Evolutionary conservation across 2,329 filamentous ascomycete species (phyloP).

Genomic region (Tolypocladium pustulatum): DNA sequence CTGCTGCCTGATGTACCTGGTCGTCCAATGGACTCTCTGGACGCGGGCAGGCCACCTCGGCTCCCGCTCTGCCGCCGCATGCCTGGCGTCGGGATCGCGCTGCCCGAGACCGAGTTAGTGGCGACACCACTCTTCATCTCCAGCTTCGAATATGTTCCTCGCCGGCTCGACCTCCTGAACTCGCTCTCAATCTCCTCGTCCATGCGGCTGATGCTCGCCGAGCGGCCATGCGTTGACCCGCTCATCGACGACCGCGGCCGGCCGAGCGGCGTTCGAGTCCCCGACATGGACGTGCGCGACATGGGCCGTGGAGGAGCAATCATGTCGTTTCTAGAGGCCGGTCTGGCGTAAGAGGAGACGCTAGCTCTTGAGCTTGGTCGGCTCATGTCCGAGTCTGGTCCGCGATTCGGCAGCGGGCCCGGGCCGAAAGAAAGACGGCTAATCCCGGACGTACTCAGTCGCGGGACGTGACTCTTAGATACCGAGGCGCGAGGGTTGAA

Average conservation of each 20-base stretch:
- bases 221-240: constrained; percentile 49
- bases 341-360: constrained; percentile 42
- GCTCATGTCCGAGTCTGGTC: constrained; percentile 32
- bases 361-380: constrained; percentile 68
- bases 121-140: constrained; percentile 29
- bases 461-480: constrained; percentile 40
- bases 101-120: constrained; percentile 30
- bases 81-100: constrained; percentile 35
- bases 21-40: constrained; percentile 14
- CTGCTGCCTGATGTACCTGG: constrained; percentile 22
- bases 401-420: constrained; percentile 47
- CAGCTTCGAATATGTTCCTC: constrained; percentile 40
- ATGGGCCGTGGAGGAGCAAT: constrained; percentile 47
- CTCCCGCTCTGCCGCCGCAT: constrained; percentile 34
- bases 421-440: constrained; percentile 54
- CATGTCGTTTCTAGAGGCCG: constrained; percentile 43
- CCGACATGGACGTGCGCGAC: constrained; percentile 52
- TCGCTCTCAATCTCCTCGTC: constrained; percentile 33
- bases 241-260: constrained; percentile 64
- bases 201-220: constrained; percentile 45
- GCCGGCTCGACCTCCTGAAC: constrained; percentile 41
- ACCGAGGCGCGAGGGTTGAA: constrained; percentile 19
- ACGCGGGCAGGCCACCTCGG: constrained; percentile 24
- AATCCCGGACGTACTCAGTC: constrained; percentile 52
- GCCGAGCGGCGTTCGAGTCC: constrained; percentile 54